Base-by-base conservation (phyloP, 2,329 filamentous ascomycete species). In the Colletotrichum godetiae region DNA sequence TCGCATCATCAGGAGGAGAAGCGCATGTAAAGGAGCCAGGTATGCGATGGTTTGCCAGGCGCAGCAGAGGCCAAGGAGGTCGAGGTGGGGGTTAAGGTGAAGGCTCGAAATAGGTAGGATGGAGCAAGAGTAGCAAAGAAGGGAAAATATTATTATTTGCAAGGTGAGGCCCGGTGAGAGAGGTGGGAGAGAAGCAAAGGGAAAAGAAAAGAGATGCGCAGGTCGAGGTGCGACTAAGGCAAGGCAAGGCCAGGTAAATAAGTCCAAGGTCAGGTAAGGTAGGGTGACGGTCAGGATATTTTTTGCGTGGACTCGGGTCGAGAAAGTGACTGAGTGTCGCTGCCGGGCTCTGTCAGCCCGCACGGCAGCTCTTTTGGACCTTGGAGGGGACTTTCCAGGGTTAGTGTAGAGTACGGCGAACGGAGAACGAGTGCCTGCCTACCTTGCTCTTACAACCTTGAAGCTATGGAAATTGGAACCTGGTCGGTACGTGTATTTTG, bases 1-100 rank as follows among this genome's bases (percentile, higher is more conserved):
- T 72, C 62, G 72, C 72, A 74, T 74, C 63, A 74, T 74, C 62
- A 56, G 46, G 53, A 67, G 70, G 67, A 57, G 59, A 59, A 53
- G 58, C 46, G 49, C 72, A 72, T 67, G 58, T 33, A 72, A 33
- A 53, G 59, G 66, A 58, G 46, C 27, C 68, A 55, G 58, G 35
- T 59, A 57, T 69, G 59, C 69, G 66, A 63, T 19, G 37, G 60
- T 65, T 52, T 33, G 59, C 46, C 35, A 42, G 27, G 53, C 7
- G 37, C 13, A 33, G 31, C 27, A 27, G 59, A 58, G 12, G n/a
- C 15, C 46, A 19, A 27, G 29, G 10, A 56, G 33, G 31, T 24
- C 58, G 56, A 35, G n/a, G 22, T 22, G 15, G 19, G 6, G 37
- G 37, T 42, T 42, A 42, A 42, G 19, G 24, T 13, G 15, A 33